Evolutionary conservation across 257 asterid genomes (phyloP), one percentile per base, ranked within the genome.

Genomic region (Paraleonurus japonicus): DNA sequence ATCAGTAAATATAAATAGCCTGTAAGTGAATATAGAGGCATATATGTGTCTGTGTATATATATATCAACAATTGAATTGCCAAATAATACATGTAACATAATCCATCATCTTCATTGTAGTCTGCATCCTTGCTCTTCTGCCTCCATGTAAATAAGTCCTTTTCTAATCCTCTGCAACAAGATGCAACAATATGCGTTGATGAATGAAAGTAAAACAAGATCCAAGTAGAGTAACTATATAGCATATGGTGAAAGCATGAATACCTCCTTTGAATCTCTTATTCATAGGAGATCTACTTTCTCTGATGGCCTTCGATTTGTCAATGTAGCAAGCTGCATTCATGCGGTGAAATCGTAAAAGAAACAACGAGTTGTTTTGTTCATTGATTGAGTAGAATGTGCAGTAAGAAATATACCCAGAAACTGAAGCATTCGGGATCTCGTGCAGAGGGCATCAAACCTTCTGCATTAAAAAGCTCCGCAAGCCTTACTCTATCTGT

Each of bases 391-490:
- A 69, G 43, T 27, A 43, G 32, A 75, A 80, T 16, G 62, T 54
- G 47, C 27, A 58, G 20, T 47, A 32, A 75, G 17, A 37, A 45
- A 54, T 71, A 58, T 95, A 95, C 99, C 99, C 99, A 95, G 77
- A 95, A 95, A 85, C 98, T 95, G 78, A 95, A 89, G 67, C 85
- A 86, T 81, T 89, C 99, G 3, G 95, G 96, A 79, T 95, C 95
- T 65, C 62, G 84, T 55, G 93, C 69, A 13, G 92, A 15, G 48
- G 99, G 99, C 95, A 88, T 86, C 81, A 95, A 76, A 13, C 98
- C 95, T 74, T 95, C 96, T 5, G 97, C 95, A 78, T 86, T 95
- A 59, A 78, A 87, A 33, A 95, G 90, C 80, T 91, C 96, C 0
- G 95, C 95, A 73, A 90, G 92, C 81, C 92, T 80, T 80, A 70